Conservation (phyloP, 208 protist species). For the Leishmania amazonensis region DNA sequence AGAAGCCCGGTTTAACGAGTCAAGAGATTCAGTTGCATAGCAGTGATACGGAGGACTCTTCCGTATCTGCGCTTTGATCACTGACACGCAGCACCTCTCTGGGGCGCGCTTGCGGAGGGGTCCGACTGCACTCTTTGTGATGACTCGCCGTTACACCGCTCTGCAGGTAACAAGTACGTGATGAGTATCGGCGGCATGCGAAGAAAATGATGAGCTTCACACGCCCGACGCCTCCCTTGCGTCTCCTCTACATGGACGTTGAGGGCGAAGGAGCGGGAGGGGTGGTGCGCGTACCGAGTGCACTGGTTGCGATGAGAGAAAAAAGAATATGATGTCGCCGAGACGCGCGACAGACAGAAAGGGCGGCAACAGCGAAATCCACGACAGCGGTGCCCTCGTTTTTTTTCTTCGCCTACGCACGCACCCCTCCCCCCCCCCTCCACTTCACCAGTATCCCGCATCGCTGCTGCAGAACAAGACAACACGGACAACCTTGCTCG, state of each 20-base stretch:
- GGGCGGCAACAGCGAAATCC: background rate
- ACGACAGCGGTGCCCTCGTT: background rate
- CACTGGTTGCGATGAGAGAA: background rate
- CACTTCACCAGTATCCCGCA: background rate
- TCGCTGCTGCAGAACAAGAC: background rate
- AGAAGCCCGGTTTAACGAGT: background rate
- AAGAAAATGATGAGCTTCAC: background rate
- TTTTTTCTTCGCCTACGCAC: background rate
- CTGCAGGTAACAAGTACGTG: background rate
- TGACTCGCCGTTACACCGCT: background rate
- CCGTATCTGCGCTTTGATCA: background rate
- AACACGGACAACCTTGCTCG: background rate
- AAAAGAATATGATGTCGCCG: background rate
- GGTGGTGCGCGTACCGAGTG: background rate
- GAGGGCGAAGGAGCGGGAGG: background rate
- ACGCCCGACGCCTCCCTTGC: background rate
- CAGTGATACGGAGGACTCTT: background rate
- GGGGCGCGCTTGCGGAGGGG: background rate
- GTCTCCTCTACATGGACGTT: background rate
- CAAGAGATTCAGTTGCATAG: background rate
- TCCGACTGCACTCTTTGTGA: background rate
- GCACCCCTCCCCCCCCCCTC: background rate
- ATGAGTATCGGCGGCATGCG: background rate
- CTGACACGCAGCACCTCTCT: background rate
- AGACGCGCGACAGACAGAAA: background rate